Percentiles rank a stretch among this genome's conserved stretches.
phyloP scores from a whole-genome alignment of 2,329 filamentous ascomycete genomes.

The Alternaria solani region DNA sequence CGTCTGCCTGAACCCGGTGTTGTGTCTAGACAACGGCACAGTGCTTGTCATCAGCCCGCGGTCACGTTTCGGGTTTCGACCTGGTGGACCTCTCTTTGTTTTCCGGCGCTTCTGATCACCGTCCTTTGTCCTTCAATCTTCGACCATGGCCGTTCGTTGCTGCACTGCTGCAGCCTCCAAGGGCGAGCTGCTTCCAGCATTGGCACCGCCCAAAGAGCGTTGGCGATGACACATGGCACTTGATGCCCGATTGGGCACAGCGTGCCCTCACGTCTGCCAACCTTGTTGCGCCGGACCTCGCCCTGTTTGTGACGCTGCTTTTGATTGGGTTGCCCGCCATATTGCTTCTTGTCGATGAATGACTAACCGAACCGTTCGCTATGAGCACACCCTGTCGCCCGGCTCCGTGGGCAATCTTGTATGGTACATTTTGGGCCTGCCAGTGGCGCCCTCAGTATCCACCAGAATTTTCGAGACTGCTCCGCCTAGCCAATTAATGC shows the following conservation, averaged over 20 bases:
- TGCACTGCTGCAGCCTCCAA: slow-evolving; percentile 9
- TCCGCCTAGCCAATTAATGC: slow-evolving; percentile 41
- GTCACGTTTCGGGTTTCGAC: slow-evolving; percentile 47
- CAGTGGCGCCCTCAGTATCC: slow-evolving; percentile 39
- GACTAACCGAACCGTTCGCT: slow-evolving; percentile 38
- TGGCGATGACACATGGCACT: slow-evolving; percentile 44
- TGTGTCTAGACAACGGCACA: slow-evolving; percentile 29
- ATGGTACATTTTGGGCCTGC: slow-evolving; percentile 22
- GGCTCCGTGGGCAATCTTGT: slow-evolving; percentile 22
- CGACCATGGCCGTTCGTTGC: slow-evolving; percentile 16
- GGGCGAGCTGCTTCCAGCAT: slow-evolving; percentile 41
- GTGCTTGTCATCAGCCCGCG: slow-evolving; percentile 26
- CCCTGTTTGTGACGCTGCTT: slow-evolving; percentile 21
- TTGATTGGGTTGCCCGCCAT: slow-evolving; percentile 38
- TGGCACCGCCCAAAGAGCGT: slow-evolving; percentile 37
- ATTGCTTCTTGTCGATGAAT: slow-evolving; percentile 40
- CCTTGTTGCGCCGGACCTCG: slow-evolving; percentile 22
- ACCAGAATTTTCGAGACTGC: slow-evolving; percentile 44
- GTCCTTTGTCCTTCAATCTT: slow-evolving; percentile 27
- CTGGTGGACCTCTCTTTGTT: slow-evolving; percentile 32
- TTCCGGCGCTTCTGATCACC: slow-evolving; percentile 26
- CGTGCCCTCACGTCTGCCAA: slow-evolving; percentile 14
- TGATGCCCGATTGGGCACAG: slow-evolving; percentile 30
- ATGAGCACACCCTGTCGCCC: slow-evolving; percentile 7
- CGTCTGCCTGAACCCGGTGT: slow-evolving; percentile 37